These are phyloP conservation scores for Pseudotsuga menziesii DNA, from an alignment of 75 land plant species.

Conservation along the genomic window DNA sequence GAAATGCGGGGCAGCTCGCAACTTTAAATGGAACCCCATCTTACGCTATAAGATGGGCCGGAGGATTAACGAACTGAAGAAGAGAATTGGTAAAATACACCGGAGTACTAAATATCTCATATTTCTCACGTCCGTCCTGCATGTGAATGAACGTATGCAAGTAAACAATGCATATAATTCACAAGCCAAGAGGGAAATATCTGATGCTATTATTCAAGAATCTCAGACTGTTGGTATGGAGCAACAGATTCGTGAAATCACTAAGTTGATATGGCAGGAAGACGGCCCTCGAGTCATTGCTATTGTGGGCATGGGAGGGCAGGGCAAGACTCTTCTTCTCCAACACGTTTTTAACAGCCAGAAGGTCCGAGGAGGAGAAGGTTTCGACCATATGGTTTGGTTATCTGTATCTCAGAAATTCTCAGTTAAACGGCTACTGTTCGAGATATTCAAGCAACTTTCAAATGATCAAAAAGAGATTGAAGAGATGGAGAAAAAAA, in stretches of 20 bases:
- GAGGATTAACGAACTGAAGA: background rate
- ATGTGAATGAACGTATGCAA: background rate
- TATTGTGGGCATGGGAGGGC: constrained; percentile 2
- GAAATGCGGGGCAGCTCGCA: too few relatives aligned
- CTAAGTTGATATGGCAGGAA: background rate
- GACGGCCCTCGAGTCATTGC: background rate
- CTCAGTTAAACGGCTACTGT: background rate
- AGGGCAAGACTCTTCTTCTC: background rate
- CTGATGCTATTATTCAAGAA: background rate
- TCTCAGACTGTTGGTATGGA: background rate
- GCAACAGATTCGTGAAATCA: background rate
- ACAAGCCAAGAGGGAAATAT: background rate
- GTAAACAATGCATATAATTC: background rate
- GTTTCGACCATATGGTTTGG: background rate
- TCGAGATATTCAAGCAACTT: background rate
- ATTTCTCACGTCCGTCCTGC: background rate
- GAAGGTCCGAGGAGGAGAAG: background rate
- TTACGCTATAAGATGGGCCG: background rate
- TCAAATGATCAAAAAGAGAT: too few relatives aligned
- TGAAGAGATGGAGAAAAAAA: too few relatives aligned
- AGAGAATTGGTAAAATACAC: background rate
- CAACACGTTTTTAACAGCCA: background rate
- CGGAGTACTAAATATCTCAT: background rate
- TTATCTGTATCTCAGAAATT: background rate
- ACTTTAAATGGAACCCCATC: background rate